Conservation (phyloP, 805 yeast genomes). For the Geotrichum ghanense region DNA sequence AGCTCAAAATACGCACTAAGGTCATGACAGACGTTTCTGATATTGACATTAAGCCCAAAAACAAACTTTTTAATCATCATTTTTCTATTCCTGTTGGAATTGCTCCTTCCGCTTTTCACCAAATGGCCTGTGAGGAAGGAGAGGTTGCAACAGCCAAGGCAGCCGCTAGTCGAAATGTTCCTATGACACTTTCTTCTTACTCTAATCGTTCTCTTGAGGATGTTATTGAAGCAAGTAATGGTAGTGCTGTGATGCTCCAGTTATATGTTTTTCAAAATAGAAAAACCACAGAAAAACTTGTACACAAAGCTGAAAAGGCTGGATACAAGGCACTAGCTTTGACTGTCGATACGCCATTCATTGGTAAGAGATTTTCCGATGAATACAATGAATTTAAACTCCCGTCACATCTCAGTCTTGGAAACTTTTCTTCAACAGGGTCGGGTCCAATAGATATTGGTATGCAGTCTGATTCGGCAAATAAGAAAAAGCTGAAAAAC, state of each 20-base stretch:
- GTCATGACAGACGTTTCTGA: constrained; percentile 21
- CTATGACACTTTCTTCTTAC: constrained; percentile 22
- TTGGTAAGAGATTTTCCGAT: constrained; percentile 45
- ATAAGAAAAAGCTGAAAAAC: constrained; percentile 6
- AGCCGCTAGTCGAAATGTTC: constrained; percentile 19
- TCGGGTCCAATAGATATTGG: constrained; percentile 17
- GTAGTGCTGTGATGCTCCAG: constrained; percentile 19
- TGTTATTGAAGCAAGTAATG: constrained; percentile 18
- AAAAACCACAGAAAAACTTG: constrained; percentile 16
- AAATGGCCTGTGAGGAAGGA: constrained; percentile 23
- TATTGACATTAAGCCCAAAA: constrained; percentile 16
- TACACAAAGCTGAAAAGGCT: constrained; percentile 19
- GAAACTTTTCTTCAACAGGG: constrained; percentile 16
- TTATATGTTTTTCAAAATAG: constrained; percentile 23
- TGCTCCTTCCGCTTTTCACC: constrained; percentile 27
- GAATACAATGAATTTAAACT: constrained; percentile 19
- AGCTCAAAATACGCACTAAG: constrained; percentile 21
- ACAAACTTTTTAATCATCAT: constrained; percentile 15
- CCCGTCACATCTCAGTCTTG: constrained; percentile 17
- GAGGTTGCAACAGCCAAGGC: constrained; percentile 26
- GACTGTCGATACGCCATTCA: constrained; percentile 44
- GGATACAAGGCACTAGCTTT: constrained; percentile 36
- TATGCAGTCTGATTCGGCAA: constrained; percentile 14
- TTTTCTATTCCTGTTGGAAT: constrained; percentile 23
- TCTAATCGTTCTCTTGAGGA: constrained; percentile 19